Percentiles rank a stretch among this genome's conserved stretches.
Evolutionary conservation across 1,284 basidiomycete genomes (phyloP).

Genomic region (Leucoagaricus sp.): DNA sequence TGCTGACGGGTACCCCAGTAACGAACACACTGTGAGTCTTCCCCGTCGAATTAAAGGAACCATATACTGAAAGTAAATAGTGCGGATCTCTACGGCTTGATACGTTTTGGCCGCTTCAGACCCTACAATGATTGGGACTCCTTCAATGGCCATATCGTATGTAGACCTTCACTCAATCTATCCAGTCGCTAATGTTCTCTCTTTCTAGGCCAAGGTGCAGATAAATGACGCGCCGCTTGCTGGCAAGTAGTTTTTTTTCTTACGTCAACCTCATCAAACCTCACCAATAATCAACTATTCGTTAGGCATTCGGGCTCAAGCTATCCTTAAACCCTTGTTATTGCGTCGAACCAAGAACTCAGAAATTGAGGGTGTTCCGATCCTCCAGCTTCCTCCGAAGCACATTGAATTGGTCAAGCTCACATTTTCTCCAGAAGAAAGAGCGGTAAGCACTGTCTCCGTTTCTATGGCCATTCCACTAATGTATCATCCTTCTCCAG

Average conservation of each 20-base stretch:
- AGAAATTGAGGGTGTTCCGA: constrained; percentile 56
- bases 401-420: constrained; percentile 58
- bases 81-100: constrained; percentile 67
- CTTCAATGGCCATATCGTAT: constrained; percentile 59
- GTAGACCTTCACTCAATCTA: constrained; percentile 17
- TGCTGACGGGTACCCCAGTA: constrained; percentile 71
- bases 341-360: constrained; percentile 65
- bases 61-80: constrained; percentile 29
- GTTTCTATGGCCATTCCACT: neutral
- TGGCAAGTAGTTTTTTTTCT: constrained; percentile 32
- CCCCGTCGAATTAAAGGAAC: neutral
- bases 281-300: neutral
- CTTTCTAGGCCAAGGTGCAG: constrained; percentile 50
- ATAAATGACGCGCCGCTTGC: constrained; percentile 55
- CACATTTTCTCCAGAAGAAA: constrained; percentile 61
- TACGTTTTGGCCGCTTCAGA: constrained; percentile 65
- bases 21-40: constrained; percentile 60
- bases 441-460: constrained; percentile 45
- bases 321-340: constrained; percentile 58
- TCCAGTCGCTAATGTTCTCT: neutral
- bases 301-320: constrained; percentile 51
- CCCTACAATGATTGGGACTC: constrained; percentile 70
- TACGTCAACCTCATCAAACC: neutral
- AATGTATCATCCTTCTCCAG: constrained; percentile 31
- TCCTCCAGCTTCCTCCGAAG: constrained; percentile 60